Percentiles rank a stretch among this genome's conserved stretches.
Evolutionary conservation across 177 flowering plant species (phyloP).

Genomic region (Vitis hybrid): DNA sequence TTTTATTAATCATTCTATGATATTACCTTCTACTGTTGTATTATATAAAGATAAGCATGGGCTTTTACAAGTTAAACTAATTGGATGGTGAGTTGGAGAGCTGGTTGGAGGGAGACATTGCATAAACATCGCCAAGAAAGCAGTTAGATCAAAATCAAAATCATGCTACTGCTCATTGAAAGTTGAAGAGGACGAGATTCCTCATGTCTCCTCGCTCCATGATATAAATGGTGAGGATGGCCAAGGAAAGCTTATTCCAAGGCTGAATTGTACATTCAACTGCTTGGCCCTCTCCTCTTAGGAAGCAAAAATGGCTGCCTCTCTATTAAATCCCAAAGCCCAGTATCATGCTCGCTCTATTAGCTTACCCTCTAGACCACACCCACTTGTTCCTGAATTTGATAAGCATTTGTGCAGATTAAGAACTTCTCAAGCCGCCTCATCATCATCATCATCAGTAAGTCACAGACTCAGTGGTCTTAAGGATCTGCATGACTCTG

Average conservation of each 20-base stretch:
- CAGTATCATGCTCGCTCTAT: slow-evolving; percentile 22
- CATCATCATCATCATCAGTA: slow-evolving; percentile 29
- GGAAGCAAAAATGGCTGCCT: slow-evolving; percentile 8
- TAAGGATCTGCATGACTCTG: slow-evolving; percentile 25
- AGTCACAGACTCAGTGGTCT: slow-evolving; percentile 19
- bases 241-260: background rate
- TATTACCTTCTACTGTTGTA: background rate
- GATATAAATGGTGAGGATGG: background rate
- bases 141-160: slow-evolving; percentile 7
- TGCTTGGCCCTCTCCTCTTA: background rate
- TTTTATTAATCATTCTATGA: background rate
- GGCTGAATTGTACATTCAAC: background rate
- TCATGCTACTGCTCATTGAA: slow-evolving; percentile 3
- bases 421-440: slow-evolving; percentile 22
- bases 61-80: background rate
- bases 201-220: slow-evolving; percentile 5
- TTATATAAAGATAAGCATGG: background rate
- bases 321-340: slow-evolving; percentile 16
- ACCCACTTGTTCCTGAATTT: slow-evolving; percentile 17
- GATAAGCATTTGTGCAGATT: slow-evolving; percentile 21
- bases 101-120: slow-evolving; percentile 17
- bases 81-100: background rate
- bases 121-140: slow-evolving; percentile 5
- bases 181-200: slow-evolving; percentile 11
- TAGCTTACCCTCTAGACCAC: slow-evolving; percentile 33